Evolutionary conservation across 331 rosid species (phyloP).

Genomic region (Acacia pycnantha): DNA sequence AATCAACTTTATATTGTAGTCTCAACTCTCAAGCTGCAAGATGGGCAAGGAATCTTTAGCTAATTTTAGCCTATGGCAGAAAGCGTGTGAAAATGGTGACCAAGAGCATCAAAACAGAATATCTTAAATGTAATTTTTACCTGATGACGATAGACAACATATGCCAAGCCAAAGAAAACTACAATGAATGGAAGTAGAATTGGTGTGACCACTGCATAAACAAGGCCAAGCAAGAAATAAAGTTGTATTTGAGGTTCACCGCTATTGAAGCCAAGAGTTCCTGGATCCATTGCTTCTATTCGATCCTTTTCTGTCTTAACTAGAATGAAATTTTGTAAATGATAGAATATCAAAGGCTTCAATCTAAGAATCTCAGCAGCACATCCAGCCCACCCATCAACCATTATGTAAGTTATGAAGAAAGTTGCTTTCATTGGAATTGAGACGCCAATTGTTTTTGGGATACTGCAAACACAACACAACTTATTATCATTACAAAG

Average conservation of each 20-base stretch:
- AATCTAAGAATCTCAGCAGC: slow-evolving; percentile 92
- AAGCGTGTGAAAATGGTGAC: neutral
- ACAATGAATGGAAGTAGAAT: slow-evolving; percentile 86
- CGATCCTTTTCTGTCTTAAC: slow-evolving; percentile 96
- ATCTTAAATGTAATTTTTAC: slow-evolving; percentile 36
- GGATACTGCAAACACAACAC: slow-evolving; percentile 63
- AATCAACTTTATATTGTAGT: neutral
- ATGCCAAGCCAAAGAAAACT: slow-evolving; percentile 80
- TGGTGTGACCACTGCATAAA: slow-evolving; percentile 89
- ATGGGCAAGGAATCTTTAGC: neutral
- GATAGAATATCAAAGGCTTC: slow-evolving; percentile 83
- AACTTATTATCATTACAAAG: slow-evolving; percentile 2
- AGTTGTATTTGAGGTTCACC: slow-evolving; percentile 98
- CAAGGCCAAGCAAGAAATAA: slow-evolving; percentile 94
- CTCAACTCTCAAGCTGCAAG: neutral
- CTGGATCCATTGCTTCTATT: slow-evolving; percentile 98
- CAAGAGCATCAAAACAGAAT: slow-evolving; percentile 11
- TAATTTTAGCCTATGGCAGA: neutral
- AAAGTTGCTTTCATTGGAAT: slow-evolving; percentile 99
- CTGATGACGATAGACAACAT: slow-evolving; percentile 93
- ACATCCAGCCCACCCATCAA: slow-evolving; percentile 99
- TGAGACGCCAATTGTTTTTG: slow-evolving; percentile 86
- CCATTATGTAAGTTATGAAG: slow-evolving; percentile 94
- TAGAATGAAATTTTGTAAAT: slow-evolving; percentile 64
- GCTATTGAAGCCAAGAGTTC: slow-evolving; percentile 83